Evolutionary conservation across 2,329 filamentous ascomycete genomes (phyloP).

Genomic region (Sclerotinia subarctica): DNA sequence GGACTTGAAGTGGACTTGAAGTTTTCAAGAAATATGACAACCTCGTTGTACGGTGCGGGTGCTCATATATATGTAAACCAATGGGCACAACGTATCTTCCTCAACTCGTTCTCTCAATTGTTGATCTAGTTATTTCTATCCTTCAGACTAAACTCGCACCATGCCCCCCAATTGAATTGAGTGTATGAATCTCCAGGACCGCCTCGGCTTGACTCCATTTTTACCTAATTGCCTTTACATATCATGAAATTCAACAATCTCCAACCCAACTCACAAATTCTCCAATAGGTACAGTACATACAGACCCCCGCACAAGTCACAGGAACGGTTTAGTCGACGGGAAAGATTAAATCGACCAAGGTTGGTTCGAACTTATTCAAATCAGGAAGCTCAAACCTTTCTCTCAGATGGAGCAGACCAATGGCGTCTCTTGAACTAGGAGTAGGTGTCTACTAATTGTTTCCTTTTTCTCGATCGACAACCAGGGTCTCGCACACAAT

Average conservation of each 20-base stretch:
- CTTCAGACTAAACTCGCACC: constrained; percentile 1
- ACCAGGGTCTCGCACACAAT: constrained; percentile 8
- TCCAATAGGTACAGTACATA: constrained; percentile 7
- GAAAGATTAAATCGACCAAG: constrained; percentile 12
- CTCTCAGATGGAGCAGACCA: constrained; percentile 10
- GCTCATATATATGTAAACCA: constrained; percentile 1
- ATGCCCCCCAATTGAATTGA: constrained; percentile 11
- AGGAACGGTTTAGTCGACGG: constrained; percentile 3
- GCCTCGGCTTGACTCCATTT: constrained; percentile 1
- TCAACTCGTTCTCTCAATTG: background rate
- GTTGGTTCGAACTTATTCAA: constrained; percentile 10
- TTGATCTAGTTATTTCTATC: background rate
- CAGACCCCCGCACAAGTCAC: constrained; percentile 11
- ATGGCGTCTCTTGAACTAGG: constrained; percentile 2
- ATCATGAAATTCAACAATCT: constrained; percentile 13
- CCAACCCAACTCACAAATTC: constrained; percentile 1
- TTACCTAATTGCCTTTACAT: constrained; percentile 13
- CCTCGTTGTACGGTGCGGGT: background rate
- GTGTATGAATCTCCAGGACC: background rate
- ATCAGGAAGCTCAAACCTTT: constrained; percentile 15
- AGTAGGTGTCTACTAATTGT: constrained; percentile 8
- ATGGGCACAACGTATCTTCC: background rate
- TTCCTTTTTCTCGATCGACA: constrained; percentile 9
- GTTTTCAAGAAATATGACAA: background rate
- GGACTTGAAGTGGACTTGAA: background rate